A percentile compares a stretch with the other conserved stretches of the same genome.
These are phyloP conservation scores for Phytophthora uliginosa DNA, from an alignment of 352 stramenopile species.

Conservation along the genomic window DNA sequence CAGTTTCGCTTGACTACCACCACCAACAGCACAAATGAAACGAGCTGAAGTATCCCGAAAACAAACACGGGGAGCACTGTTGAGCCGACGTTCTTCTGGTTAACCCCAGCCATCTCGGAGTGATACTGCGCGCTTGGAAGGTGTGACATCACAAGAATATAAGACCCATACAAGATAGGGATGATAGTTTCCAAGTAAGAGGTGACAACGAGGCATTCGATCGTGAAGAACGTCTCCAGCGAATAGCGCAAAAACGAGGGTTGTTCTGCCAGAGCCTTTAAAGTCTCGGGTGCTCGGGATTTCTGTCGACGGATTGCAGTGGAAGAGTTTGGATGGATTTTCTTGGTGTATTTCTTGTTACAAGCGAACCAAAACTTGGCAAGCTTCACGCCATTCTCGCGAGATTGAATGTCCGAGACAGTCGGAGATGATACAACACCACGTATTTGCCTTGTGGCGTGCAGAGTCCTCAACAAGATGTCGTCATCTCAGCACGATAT, in stretches of 20 bases:
- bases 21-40: neutral
- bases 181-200: neutral
- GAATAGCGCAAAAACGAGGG: neutral
- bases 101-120: neutral
- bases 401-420: neutral
- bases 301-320: neutral
- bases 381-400: neutral
- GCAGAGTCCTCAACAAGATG: neutral
- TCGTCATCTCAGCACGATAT: neutral
- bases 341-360: neutral
- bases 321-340: neutral
- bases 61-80: neutral
- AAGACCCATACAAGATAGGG: neutral
- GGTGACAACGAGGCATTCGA: neutral
- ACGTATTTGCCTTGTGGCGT: neutral
- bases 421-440: neutral
- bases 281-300: neutral
- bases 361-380: neutral
- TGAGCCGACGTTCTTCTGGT: neutral
- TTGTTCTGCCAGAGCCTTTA: neutral
- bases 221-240: neutral
- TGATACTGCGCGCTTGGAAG: neutral
- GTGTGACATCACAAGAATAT: neutral
- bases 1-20: neutral
- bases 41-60: neutral